These are phyloP conservation scores for Letharia columbiana DNA, from an alignment of 495 filamentous ascomycete genomes.

Conservation along the genomic window DNA sequence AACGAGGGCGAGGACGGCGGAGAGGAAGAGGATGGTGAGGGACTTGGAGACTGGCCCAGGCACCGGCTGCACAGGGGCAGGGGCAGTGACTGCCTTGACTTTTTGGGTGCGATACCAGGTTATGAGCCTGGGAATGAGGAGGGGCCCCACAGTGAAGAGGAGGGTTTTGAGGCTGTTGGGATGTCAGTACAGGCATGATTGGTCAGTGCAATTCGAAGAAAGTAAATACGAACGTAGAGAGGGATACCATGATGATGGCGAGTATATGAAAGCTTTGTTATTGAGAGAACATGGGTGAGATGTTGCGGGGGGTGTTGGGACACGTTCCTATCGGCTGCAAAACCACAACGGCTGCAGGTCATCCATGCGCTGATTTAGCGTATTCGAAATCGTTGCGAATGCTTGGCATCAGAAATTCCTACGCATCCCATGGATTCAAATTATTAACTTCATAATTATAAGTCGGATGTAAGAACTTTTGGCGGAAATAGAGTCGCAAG, in stretches of 20 bases:
- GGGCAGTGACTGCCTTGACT: conserved; percentile 35
- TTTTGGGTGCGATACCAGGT: conserved; percentile 58
- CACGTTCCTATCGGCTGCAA: conserved; percentile 12
- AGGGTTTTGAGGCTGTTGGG: conserved; percentile 60
- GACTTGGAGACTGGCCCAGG: conserved; percentile 39
- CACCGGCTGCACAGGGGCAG: conserved; percentile 44
- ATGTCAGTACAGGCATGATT: conserved; percentile 5
- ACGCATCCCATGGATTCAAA: no score
- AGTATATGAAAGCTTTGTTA: conserved; percentile 12
- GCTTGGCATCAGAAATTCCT: no score
- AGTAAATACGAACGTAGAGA: conserved; percentile 22
- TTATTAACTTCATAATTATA: no score
- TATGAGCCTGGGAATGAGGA: conserved; percentile 66
- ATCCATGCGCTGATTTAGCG: neutral
- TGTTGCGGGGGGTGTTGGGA: neutral
- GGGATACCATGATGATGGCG: conserved; percentile 20
- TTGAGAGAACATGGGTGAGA: conserved; percentile 19
- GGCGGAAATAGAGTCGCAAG: no score
- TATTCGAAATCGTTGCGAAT: no score
- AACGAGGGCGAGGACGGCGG: conserved; percentile 48
- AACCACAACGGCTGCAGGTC: neutral
- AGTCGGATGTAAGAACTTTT: no score
- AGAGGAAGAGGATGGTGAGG: conserved; percentile 53
- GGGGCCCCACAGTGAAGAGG: conserved; percentile 76
- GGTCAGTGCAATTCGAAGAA: neutral